Evolutionary conservation across 2,329 filamentous ascomycete species (phyloP).

Genomic region (Trematosphaeria pertusa): DNA sequence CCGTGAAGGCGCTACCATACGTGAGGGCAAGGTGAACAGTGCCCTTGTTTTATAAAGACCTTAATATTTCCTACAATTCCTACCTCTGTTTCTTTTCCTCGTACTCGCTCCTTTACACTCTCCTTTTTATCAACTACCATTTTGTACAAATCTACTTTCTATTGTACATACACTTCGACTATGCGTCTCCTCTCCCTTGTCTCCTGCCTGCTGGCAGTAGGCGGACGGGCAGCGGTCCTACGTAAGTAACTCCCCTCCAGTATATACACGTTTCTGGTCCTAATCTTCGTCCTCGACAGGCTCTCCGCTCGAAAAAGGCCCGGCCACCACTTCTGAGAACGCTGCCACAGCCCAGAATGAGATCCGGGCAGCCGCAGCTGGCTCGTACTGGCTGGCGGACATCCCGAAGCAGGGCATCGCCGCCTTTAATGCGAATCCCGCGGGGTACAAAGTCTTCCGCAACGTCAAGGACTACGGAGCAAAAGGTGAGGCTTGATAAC

Average conservation of each 20-base stretch:
- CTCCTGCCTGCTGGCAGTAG: conserved; percentile 39
- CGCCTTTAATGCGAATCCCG: conserved; percentile 49
- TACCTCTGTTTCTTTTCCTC: neutral
- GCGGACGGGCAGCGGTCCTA: conserved; percentile 28
- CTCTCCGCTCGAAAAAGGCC: neutral
- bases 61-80: conserved; percentile 22
- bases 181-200: conserved; percentile 36
- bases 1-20: too few species aligned
- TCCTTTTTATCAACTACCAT: conserved; percentile 10
- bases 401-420: conserved; percentile 52
- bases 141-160: too few species aligned
- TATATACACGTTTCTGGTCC: neutral
- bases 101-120: conserved; percentile 9
- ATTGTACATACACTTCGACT: too few species aligned
- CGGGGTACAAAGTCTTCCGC: conserved; percentile 51
- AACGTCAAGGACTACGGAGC: conserved; percentile 56
- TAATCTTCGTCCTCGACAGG: conserved; percentile 1
- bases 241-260: conserved; percentile 13
- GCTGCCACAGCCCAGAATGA: neutral
- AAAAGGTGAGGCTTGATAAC: conserved; percentile 36
- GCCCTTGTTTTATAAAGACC: too few species aligned
- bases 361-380: too few species aligned
- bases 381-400: conserved; percentile 52
- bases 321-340: neutral
- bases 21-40: too few species aligned